Conservation (phyloP, 176 grass and related monocot genomes). For the Carex cristatella region DNA sequence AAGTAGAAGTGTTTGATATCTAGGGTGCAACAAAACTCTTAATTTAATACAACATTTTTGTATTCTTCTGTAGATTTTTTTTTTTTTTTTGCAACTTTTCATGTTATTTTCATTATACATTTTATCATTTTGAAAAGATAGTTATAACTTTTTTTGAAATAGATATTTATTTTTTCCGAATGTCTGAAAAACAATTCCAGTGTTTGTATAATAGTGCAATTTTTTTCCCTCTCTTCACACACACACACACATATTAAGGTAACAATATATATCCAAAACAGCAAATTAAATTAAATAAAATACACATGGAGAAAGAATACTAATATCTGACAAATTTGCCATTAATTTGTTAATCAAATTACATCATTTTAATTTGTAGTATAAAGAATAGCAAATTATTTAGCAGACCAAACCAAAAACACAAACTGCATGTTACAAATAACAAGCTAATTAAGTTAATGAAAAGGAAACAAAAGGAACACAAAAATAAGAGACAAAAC, state of each 20-base stretch:
- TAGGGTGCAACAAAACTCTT: too few species aligned
- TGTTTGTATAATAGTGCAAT: background rate
- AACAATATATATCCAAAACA: background rate
- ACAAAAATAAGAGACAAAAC: background rate
- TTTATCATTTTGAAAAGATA: too few species aligned
- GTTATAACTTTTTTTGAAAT: too few species aligned
- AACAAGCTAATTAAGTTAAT: background rate
- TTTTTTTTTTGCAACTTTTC: too few species aligned
- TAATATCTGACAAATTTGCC: background rate
- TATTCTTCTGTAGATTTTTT: too few species aligned
- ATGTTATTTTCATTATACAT: too few species aligned
- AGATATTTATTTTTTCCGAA: too few species aligned
- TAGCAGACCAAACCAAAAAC: slow-evolving; percentile 12
- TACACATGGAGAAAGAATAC: background rate
- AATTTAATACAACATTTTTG: too few species aligned
- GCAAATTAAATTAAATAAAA: background rate
- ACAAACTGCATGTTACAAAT: slow-evolving; percentile 1
- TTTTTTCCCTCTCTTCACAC: background rate
- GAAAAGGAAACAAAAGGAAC: background rate
- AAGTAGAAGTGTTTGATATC: too few species aligned
- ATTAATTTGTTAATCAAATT: slow-evolving; percentile 16
- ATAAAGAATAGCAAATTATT: slow-evolving; percentile 22
- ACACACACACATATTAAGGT: background rate
- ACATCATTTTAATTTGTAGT: background rate
- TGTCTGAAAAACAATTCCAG: too few species aligned